Conservation (phyloP, 805 yeast genomes). For the Teunomyces funiuensis region DNA sequence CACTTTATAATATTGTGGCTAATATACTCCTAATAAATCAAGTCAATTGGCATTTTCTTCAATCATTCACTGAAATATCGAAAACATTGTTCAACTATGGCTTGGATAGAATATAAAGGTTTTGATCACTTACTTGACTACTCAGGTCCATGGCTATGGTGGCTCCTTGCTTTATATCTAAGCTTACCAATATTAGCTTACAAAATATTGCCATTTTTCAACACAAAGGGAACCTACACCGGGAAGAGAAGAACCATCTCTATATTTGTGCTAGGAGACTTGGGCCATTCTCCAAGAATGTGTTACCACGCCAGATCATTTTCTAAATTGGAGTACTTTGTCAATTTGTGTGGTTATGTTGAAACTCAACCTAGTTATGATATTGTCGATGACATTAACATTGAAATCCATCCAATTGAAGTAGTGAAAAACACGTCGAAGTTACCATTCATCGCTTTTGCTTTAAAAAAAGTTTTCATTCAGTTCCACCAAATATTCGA, state of each 20-base stretch:
- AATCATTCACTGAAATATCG: neutral
- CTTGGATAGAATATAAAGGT: conserved; percentile 12
- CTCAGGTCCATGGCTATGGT: conserved; percentile 40
- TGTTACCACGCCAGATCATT: conserved; percentile 84
- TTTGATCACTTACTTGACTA: conserved; percentile 13
- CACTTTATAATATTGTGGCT: too few relatives aligned
- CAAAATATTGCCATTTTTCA: conserved; percentile 36
- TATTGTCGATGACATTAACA: conserved; percentile 48
- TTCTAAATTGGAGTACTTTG: conserved; percentile 65
- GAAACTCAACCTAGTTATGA: conserved; percentile 55
- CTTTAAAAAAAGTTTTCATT: conserved; percentile 51
- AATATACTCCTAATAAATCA: too few relatives aligned
- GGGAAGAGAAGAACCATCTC: conserved; percentile 53
- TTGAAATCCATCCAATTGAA: conserved; percentile 50
- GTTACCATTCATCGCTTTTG: conserved; percentile 60
- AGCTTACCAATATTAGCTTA: conserved; percentile 46
- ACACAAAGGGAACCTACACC: conserved; percentile 19
- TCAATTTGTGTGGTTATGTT: conserved; percentile 81
- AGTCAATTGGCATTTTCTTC: neutral
- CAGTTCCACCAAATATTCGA: conserved; percentile 52
- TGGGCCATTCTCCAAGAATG: conserved; percentile 96
- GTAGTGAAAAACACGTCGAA: conserved; percentile 35
- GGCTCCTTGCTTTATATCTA: conserved; percentile 46
- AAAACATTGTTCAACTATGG: neutral
- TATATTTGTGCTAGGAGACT: conserved; percentile 85